Evolutionary conservation across 768 basidiomycete species (phyloP).

Genomic region (Arthromyces matolae): DNA sequence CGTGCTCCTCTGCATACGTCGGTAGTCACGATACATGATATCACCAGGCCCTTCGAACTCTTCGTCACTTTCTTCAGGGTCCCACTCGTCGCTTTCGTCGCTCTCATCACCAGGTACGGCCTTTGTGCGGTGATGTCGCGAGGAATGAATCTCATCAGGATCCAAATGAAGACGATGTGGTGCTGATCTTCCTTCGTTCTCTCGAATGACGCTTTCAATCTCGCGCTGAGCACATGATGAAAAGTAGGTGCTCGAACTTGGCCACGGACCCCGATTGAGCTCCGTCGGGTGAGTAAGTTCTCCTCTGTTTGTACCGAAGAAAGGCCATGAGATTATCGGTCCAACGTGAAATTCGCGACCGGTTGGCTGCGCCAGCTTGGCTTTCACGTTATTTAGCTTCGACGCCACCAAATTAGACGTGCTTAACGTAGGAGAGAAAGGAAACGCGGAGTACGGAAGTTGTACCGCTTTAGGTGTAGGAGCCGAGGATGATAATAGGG

Average conservation of each 20-base stretch:
- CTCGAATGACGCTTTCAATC: constrained; percentile 64
- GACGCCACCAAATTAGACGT: constrained; percentile 25
- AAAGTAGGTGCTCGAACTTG: constrained; percentile 55
- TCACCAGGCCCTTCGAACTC: constrained; percentile 79
- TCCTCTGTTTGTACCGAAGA: constrained; percentile 82
- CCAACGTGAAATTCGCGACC: constrained; percentile 56
- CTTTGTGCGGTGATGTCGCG: constrained; percentile 62
- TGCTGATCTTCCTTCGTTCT: constrained; percentile 74
- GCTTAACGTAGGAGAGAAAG: constrained; percentile 40
- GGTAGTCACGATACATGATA: constrained; percentile 78
- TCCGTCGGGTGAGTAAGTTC: constrained; percentile 65
- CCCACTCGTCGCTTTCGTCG: constrained; percentile 78
- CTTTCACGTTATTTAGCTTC: constrained; percentile 13
- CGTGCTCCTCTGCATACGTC: constrained; percentile 75
- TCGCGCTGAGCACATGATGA: constrained; percentile 69
- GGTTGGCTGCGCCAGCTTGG: constrained; percentile 13
- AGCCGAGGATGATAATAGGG: constrained; percentile 29
- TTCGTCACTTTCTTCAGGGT: constrained; percentile 74
- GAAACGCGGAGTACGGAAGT: constrained; percentile 38
- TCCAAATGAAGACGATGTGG: constrained; percentile 78
- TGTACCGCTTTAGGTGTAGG: constrained; percentile 43
- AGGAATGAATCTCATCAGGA: constrained; percentile 70
- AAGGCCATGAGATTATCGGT: constrained; percentile 86
- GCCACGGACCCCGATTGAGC: constrained; percentile 80
- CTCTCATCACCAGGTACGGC: constrained; percentile 71